Percentiles rank a stretch among this genome's conserved stretches.
Evolutionary conservation across 805 yeast genomes (phyloP).

Genomic region (Candida succiphila): DNA sequence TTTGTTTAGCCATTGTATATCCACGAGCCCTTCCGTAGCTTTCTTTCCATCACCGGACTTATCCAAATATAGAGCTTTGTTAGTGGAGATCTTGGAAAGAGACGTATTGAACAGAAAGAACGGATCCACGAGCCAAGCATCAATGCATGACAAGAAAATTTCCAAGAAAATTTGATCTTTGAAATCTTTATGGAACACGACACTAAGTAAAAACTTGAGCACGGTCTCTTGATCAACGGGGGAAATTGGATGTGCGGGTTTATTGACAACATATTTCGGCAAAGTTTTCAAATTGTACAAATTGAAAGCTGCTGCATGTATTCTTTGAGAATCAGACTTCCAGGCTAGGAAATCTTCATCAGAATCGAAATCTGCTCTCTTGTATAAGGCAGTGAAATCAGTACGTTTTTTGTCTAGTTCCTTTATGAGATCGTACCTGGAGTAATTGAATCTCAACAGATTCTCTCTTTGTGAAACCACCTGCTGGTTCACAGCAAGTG

Average conservation of each 20-base stretch:
- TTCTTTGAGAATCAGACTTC: too few relatives aligned
- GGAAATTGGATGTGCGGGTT: too few relatives aligned
- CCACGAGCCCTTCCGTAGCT: conserved; percentile 6
- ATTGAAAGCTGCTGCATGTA: too few relatives aligned
- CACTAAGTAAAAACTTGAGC: not conserved
- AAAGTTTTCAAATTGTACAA: too few relatives aligned
- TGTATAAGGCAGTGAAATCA: too few relatives aligned
- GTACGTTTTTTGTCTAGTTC: too few relatives aligned
- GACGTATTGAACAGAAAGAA: conserved; percentile 5
- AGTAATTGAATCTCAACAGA: not conserved
- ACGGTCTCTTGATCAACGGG: not conserved
- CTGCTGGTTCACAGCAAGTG: not conserved
- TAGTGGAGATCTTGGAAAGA: not conserved
- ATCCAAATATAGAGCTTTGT: not conserved
- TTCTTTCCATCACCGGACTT: not conserved
- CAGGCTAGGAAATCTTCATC: too few relatives aligned
- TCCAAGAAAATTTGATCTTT: conserved; percentile 9
- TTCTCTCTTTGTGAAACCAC: not conserved
- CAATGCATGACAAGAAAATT: conserved; percentile 16
- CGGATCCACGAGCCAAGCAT: conserved; percentile 23
- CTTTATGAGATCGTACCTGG: too few relatives aligned
- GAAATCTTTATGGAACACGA: not conserved
- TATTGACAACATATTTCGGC: too few relatives aligned
- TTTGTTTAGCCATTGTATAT: conserved; percentile 11
- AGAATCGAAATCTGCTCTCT: too few relatives aligned